Conservation (phyloP, 1,284 basidiomycete genomes). For the Paramarasmius palmivorus region DNA sequence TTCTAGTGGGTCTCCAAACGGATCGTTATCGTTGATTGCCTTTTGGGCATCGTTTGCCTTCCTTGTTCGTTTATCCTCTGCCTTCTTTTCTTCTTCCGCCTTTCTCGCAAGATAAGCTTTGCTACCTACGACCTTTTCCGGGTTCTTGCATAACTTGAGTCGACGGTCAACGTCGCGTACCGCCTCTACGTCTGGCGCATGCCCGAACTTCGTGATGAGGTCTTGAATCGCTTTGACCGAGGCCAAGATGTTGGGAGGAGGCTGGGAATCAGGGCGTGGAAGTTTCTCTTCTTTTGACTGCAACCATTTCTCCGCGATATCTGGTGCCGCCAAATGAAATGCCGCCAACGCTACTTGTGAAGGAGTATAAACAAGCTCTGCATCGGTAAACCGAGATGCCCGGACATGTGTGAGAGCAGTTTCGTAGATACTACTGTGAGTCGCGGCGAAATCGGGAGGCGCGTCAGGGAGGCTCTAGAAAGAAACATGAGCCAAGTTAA, state of each 20-base stretch:
- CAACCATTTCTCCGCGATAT: slow-evolving; percentile 67
- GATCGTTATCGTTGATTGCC: slow-evolving; percentile 56
- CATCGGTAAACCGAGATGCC: slow-evolving; percentile 83
- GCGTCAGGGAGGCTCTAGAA: slow-evolving; percentile 51
- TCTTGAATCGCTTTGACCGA: slow-evolving; percentile 56
- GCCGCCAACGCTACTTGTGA: slow-evolving; percentile 93
- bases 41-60: slow-evolving; percentile 61
- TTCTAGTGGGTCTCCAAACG: slow-evolving; percentile 52
- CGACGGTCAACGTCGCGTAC: slow-evolving; percentile 87
- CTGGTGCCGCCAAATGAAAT: slow-evolving; percentile 64
- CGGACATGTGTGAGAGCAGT: slow-evolving; percentile 63
- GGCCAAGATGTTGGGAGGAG: slow-evolving; percentile 29
- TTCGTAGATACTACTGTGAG: slow-evolving; percentile 46
- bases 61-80: slow-evolving; percentile 62
- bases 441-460: slow-evolving; percentile 41
- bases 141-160: slow-evolving; percentile 86
- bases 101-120: slow-evolving; percentile 72
- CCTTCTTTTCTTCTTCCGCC: slow-evolving; percentile 62
- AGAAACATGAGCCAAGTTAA: slow-evolving; percentile 6
- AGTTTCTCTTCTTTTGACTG: slow-evolving; percentile 41
- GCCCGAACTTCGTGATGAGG: slow-evolving; percentile 60
- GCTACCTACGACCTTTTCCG: slow-evolving; percentile 88
- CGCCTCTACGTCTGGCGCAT: slow-evolving; percentile 72
- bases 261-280: slow-evolving; percentile 12
- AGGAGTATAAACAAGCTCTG: slow-evolving; percentile 89